A percentile compares a stretch with the other conserved stretches of the same genome.
Evolutionary conservation across 2,329 filamentous ascomycete species (phyloP).

Genomic region (Beauveria rudraprayagi): DNA sequence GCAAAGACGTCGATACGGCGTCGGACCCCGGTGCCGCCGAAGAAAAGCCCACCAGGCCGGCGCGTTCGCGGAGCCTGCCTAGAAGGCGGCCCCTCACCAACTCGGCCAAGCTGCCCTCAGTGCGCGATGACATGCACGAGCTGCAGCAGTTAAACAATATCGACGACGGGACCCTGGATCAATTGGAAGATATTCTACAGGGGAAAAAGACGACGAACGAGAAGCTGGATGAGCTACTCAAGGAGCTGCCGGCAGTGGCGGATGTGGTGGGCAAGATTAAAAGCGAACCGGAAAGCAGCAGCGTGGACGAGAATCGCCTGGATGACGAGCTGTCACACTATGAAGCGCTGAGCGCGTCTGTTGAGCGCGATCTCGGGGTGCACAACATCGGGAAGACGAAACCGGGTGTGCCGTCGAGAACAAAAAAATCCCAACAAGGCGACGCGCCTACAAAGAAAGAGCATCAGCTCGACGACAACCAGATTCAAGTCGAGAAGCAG

Average conservation of each 20-base stretch:
- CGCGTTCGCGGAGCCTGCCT: constrained; percentile 32
- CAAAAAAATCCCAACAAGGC: background rate
- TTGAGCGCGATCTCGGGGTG: constrained; percentile 3
- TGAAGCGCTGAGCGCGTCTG: constrained; percentile 3
- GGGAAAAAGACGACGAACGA: constrained; percentile 25
- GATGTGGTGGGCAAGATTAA: background rate
- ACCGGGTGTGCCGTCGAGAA: background rate
- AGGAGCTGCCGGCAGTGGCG: constrained; percentile 16
- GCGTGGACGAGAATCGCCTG: background rate
- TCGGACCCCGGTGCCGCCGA: constrained; percentile 16
- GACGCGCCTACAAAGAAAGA: too few relatives aligned
- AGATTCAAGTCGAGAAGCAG: background rate
- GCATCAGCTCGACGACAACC: background rate
- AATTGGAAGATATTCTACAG: constrained; percentile 43
- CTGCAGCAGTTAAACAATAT: constrained; percentile 46
- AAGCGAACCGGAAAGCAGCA: background rate
- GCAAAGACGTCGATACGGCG: constrained; percentile 22
- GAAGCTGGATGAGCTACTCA: constrained; percentile 19
- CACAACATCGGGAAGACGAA: background rate
- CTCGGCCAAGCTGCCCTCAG: constrained; percentile 44
- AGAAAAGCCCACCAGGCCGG: constrained; percentile 5
- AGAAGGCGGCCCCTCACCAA: constrained; percentile 41
- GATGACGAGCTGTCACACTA: constrained; percentile 9
- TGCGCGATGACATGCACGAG: constrained; percentile 46
- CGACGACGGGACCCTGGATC: constrained; percentile 53